phyloP scores from a whole-genome alignment of 2,329 filamentous ascomycete genomes.

The Alternaria triticina region DNA sequence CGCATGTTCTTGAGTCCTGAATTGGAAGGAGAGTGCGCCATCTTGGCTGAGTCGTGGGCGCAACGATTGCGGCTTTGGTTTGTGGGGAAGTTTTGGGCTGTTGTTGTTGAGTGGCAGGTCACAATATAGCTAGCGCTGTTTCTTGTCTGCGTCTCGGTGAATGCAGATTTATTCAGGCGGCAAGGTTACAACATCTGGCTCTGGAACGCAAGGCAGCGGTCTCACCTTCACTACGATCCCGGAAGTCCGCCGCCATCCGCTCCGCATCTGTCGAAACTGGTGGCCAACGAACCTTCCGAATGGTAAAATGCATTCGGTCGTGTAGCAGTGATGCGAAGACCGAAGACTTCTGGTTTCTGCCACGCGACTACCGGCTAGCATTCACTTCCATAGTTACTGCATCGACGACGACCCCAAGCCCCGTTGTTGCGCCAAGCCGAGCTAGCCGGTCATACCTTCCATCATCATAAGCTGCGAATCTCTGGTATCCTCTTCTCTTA shows the following conservation, averaged over 20 bases:
- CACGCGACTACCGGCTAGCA: neutral
- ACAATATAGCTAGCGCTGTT: neutral
- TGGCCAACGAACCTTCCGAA: neutral
- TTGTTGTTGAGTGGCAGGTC: neutral
- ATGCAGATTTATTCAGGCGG: neutral
- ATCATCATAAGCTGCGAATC: neutral
- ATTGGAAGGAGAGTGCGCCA: slow-evolving; percentile 7
- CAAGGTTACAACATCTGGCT: neutral
- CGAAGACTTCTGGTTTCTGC: neutral
- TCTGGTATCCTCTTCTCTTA: neutral
- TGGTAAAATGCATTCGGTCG: neutral
- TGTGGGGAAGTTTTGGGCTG: neutral
- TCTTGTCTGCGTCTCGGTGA: neutral
- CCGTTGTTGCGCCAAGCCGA: neutral
- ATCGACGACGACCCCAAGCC: neutral
- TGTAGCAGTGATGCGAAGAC: neutral
- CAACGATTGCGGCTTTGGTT: neutral
- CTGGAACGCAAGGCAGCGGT: neutral
- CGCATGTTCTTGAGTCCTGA: slow-evolving; percentile 17
- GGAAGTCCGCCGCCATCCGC: neutral
- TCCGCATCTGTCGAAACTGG: neutral
- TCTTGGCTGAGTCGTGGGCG: neutral
- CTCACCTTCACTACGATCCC: neutral
- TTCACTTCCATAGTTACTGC: neutral
- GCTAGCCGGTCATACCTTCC: neutral